These are phyloP conservation scores for Aegilops umbellulata DNA, from an alignment of 176 grass and related monocot species.

Conservation along the genomic window DNA sequence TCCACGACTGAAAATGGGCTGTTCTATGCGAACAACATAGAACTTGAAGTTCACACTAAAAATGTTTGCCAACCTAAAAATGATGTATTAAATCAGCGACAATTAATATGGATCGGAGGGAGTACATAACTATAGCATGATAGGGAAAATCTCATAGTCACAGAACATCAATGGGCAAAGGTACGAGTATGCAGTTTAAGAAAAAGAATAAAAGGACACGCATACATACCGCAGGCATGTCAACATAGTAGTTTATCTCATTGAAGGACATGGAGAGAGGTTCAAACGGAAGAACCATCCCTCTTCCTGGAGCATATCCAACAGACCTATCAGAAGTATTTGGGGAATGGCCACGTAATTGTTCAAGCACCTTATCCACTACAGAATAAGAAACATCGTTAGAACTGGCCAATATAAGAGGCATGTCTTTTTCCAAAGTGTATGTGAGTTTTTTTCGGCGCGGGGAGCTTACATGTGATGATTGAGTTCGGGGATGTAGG, in stretches of 20 bases:
- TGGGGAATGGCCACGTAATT: slow-evolving; percentile 29
- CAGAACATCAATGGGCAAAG: not conserved
- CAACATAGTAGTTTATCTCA: slow-evolving; percentile 91
- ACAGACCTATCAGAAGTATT: slow-evolving; percentile 30
- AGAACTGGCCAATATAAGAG: slow-evolving; percentile 17
- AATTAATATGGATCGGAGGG: not conserved
- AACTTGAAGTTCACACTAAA: slow-evolving; percentile 8
- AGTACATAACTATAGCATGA: not conserved
- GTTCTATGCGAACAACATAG: slow-evolving; percentile 5
- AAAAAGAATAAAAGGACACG: slow-evolving; percentile 20
- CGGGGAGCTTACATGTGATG: slow-evolving; percentile 41
- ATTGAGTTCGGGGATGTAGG: slow-evolving; percentile 38
- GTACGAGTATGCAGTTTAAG: not conserved
- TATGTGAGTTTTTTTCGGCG: not conserved
- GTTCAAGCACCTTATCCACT: slow-evolving; percentile 57
- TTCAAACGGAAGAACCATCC: slow-evolving; percentile 98
- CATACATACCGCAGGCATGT: slow-evolving; percentile 80
- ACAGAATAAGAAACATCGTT: slow-evolving; percentile 7
- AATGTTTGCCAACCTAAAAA: slow-evolving; percentile 6
- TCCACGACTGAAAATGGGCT: not conserved
- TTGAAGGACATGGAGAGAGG: slow-evolving; percentile 90
- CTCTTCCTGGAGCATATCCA: slow-evolving; percentile 55
- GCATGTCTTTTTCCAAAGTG: not conserved
- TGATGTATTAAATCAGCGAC: not conserved
- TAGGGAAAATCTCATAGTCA: not conserved